phyloP scores from a whole-genome alignment of 345 rosid genomes.

The Schrenkiella parvula region DNA sequence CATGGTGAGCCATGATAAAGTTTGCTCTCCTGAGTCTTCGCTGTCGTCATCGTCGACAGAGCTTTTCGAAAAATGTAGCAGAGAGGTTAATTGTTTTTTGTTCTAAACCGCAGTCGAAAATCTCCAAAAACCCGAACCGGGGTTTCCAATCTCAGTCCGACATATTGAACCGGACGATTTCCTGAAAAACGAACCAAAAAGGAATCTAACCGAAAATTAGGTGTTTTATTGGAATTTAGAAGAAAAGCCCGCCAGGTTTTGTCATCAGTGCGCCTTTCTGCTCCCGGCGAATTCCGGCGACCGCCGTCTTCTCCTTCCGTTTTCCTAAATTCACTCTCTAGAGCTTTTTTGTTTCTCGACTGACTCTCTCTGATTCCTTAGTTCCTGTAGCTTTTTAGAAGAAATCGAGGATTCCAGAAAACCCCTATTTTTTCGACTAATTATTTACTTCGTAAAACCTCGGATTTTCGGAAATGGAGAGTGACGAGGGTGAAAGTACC shows the following conservation, averaged over 20 bases:
- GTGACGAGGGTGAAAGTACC: conserved; percentile 47
- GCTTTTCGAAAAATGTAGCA: background rate
- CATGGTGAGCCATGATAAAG: too few relatives aligned
- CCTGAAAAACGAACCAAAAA: too few relatives aligned
- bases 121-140: conserved; percentile 3
- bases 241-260: conserved; percentile 30
- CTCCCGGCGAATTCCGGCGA: conserved; percentile 27
- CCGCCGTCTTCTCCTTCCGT: background rate
- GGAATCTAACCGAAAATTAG: conserved; percentile 16
- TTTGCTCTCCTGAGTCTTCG: too few relatives aligned
- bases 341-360: background rate
- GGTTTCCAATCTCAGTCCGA: background rate
- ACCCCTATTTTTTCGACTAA: background rate
- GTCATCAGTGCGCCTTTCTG: conserved; percentile 1
- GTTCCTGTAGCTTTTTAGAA: background rate
- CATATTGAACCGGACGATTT: background rate
- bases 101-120: background rate
- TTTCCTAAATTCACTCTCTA: background rate
- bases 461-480: conserved; percentile 52
- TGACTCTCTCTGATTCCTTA: background rate
- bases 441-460: background rate
- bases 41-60: background rate
- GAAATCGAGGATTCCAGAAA: background rate
- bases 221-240: conserved; percentile 14
- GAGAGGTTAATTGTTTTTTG: background rate